These are phyloP conservation scores for Phialemonium atrogriseum DNA, from an alignment of 2,329 filamentous ascomycete genomes.

Conservation along the genomic window DNA sequence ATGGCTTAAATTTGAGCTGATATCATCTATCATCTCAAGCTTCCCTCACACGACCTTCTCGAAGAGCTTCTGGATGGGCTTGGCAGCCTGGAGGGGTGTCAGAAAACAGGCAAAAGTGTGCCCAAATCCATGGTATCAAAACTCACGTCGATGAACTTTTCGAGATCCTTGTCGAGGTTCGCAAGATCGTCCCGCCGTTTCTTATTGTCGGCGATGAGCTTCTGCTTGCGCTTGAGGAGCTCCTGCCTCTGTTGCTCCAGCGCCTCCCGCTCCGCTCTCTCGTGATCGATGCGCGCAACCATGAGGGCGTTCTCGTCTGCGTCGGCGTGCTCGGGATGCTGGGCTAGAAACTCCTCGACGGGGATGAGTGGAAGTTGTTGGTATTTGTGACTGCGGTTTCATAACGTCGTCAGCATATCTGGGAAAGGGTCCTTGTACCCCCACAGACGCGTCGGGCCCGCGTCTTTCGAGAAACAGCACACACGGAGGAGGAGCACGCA, in stretches of 20 bases:
- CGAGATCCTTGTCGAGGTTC: constrained; percentile 82
- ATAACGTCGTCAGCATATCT: background rate
- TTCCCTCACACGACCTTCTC: constrained; percentile 56
- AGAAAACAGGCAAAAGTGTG: constrained; percentile 7
- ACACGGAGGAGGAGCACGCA: constrained; percentile 35
- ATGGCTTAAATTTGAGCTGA: no score
- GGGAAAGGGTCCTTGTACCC: constrained; percentile 6
- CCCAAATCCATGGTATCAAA: background rate
- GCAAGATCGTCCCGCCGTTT: constrained; percentile 88
- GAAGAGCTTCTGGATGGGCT: constrained; percentile 79
- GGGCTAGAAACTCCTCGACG: constrained; percentile 68
- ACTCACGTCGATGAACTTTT: constrained; percentile 84
- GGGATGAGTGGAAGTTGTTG: constrained; percentile 78
- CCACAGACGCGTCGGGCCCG: background rate
- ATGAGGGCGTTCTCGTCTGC: constrained; percentile 74
- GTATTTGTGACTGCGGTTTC: constrained; percentile 65
- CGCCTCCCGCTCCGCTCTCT: constrained; percentile 73
- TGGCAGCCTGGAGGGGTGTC: constrained; percentile 55
- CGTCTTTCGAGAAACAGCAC: background rate
- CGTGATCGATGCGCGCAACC: constrained; percentile 84
- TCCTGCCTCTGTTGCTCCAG: constrained; percentile 79
- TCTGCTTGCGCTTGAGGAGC: constrained; percentile 57
- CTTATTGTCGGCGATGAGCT: constrained; percentile 67
- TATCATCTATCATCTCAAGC: no score
- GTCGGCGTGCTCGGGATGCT: constrained; percentile 66